Base-by-base conservation (phyloP, 2,329 filamentous ascomycete species). In the Epichloe festucae region DNA sequence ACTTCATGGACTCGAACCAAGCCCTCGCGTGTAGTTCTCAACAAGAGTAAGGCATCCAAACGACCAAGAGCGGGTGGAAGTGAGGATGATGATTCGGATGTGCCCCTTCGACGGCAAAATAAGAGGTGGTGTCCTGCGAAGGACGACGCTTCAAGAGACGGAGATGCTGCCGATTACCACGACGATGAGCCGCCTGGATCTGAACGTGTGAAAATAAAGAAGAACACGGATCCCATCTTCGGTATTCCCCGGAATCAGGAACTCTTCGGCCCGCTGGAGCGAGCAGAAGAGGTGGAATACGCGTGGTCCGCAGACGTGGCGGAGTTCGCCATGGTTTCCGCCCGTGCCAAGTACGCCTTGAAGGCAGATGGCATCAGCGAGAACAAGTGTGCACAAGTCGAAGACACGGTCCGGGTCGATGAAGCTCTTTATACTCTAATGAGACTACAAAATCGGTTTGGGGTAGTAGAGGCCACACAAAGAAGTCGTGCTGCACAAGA, bases 301-400 rank as follows among this genome's bases (percentile, higher is more conserved):
- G 57, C 61, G 21, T 63, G 55, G 60, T 58, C 59, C 1, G 60
- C 61, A 15, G 58, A 58, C 4, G 23, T 50, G 8, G 60, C 61
- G 1, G 49, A 45, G 14, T 63, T 59, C 52, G 60, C 60, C 2
- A 55, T 53, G 19, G 52, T 58, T 5, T 52, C 58, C 0, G 38
- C 49, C 1, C 51, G 48, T 15, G 60, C 61, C 4, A 54, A 48
- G 4, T 63, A 57, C 41, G 61, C 62, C 3, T 38, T 54, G 3
- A 58, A 21, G 5, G 57, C 62, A 0, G 56, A 63, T 39, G 53
- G 54, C n/a, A 40, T 58, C 17, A 44, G 50, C 38, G 17, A 42
- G 15, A 40, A 34, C 3, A 35, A 36, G 5, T 27, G 35, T n/a
- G 43, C 46, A 3, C 23, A 34, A 34, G 43, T 5, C 3, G 36